phyloP scores from a whole-genome alignment of 2,329 filamentous ascomycete genomes.

The Fusarium pseudoanthophilum region DNA sequence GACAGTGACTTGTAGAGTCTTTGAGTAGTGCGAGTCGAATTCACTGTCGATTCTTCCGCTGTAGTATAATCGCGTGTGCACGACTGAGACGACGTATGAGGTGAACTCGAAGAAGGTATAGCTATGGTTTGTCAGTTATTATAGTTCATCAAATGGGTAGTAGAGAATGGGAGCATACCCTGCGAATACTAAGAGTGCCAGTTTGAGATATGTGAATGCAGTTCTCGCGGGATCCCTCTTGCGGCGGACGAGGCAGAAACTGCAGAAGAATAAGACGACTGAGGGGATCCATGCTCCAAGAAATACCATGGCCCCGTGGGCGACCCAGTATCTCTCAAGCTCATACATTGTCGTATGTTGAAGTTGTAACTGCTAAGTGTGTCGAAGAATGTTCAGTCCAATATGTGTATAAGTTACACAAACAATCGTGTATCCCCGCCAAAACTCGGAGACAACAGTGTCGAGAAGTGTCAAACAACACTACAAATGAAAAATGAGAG shows the following conservation, averaged over 20 bases:
- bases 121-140: slow-evolving; percentile 13
- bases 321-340: slow-evolving; percentile 14
- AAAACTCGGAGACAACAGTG: background rate
- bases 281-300: slow-evolving; percentile 27
- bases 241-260: slow-evolving; percentile 37
- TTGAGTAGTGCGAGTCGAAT: background rate
- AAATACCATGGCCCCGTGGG: slow-evolving; percentile 24
- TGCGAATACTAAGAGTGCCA: slow-evolving; percentile 38
- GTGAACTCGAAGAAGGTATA: slow-evolving; percentile 35
- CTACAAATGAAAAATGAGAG: background rate
- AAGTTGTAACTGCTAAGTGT: background rate
- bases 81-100: slow-evolving; percentile 18
- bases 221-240: slow-evolving; percentile 39
- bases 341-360: background rate
- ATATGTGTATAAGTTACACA: background rate
- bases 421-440: background rate
- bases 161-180: slow-evolving; percentile 40
- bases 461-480: background rate
- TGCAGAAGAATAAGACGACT: slow-evolving; percentile 34
- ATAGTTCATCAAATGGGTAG: rapidly evolving
- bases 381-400: background rate
- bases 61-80: background rate
- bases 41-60: background rate
- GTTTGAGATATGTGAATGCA: slow-evolving; percentile 42
- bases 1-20: background rate